phyloP scores from a whole-genome alignment of 345 rosid species.

The Rhizophora apiculata region DNA sequence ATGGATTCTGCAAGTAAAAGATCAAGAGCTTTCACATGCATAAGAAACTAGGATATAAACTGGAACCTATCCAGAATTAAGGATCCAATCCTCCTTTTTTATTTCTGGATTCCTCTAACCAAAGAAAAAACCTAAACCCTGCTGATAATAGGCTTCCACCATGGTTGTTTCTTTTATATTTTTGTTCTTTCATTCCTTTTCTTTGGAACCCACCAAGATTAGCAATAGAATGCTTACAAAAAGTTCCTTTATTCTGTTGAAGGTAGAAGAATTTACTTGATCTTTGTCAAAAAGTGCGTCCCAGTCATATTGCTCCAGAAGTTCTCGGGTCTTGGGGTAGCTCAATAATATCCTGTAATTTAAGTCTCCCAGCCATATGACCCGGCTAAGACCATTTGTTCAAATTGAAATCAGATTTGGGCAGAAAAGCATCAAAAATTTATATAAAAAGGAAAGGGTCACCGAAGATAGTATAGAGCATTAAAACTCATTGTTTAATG shows the following conservation, averaged over 20 bases:
- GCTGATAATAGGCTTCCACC: no score
- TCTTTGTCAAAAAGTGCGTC: conserved; percentile 71
- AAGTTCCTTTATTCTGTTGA: conserved; percentile 1
- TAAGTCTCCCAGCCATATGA: conserved; percentile 90
- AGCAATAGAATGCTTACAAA: no score
- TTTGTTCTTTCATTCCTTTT: no score
- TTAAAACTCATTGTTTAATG: not conserved
- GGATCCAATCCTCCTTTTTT: no score
- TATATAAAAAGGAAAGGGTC: not conserved
- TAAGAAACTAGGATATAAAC: no score
- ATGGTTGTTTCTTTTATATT: no score
- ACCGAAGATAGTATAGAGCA: not conserved
- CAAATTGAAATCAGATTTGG: not conserved
- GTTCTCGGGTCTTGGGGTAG: conserved; percentile 67
- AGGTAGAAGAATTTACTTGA: conserved; percentile 52
- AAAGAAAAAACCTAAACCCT: no score
- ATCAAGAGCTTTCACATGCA: no score
- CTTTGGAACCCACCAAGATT: no score
- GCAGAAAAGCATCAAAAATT: not conserved
- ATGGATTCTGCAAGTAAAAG: no score
- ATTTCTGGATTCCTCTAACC: no score
- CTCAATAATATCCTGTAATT: conserved; percentile 88
- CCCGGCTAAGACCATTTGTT: conserved; percentile 47
- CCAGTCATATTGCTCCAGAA: conserved; percentile 56
- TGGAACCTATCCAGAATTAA: no score